Base-by-base conservation (phyloP, 306 rosid species). In the Cicer pinnatifidum region DNA sequence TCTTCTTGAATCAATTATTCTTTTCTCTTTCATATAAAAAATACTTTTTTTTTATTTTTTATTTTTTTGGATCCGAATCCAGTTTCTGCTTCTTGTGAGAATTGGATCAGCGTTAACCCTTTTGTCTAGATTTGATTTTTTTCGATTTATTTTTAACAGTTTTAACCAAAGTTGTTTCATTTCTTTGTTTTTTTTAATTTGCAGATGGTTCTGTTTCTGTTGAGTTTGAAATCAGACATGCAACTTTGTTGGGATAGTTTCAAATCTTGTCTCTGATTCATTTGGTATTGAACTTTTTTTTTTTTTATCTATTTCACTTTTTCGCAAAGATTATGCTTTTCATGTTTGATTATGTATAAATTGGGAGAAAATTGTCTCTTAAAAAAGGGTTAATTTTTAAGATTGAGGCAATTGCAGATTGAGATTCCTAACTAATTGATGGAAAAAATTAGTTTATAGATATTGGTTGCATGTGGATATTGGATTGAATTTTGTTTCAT, bases 191-290 rank as follows among this genome's bases (percentile, higher is more conserved):
- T 75, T 57, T 1, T 78, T 64, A 58, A 71, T 84, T 79, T 84
- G 80, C 89, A 89, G 94, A 44, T 82, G 66, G 48, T 75, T 67
- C 78, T 82, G 58, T 75, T 79, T 82, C 76, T 56, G 37, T 76
- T 12, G 28, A 65, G 80, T 78, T 72, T 73, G 72, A 75, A 82
- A 77, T 68, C 71, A 20, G 71, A 40, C 51, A 44, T 70, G 82
- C 41, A 44, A 72, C 5, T 39, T 76, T 73, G 8, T 38, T 38
- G 69, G 82, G 67, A 16, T 73, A 81, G 72, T 51, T 83, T 66
- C 64, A 41, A 53, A 66, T 71, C 77, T 73, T 46, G 45, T 15
- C 11, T 23, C 45, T 70, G 79, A 69, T 74, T 77, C 71, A 50
- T 56, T 83, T 74, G 69, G 69, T 76, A 78, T 64, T 47, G 71